Base-by-base conservation (phyloP, 2,329 filamentous ascomycete genomes). In the Alternaria sp. region DNA sequence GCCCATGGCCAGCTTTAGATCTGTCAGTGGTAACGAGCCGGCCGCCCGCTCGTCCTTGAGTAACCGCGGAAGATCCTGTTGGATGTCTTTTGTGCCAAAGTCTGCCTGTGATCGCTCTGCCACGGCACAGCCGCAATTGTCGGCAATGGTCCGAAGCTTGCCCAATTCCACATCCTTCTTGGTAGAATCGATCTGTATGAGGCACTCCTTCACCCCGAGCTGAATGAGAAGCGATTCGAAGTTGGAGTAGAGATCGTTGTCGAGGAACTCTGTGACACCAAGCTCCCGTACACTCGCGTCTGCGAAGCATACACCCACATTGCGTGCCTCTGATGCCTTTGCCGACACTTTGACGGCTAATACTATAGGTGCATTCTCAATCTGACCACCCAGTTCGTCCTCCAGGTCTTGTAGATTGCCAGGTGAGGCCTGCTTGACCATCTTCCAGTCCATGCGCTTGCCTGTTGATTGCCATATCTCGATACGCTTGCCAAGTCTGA, bases 181-280 rank as follows among this genome's bases (percentile, higher is more conserved):
- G 5, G 85, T 81, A 57, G 87, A 86, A 72, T 98, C 93, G 21
- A 87, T 80, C 69, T 92, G 90, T n/a, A 99, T 80, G 29, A 99
- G 80, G 71, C 93, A 97, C 77, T 99, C 95, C 74, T 93, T 95
- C 21, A 97, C 92, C 5, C 95, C 95, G 3, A 99, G 86, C 75
- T 99, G 96, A 66, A 99, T 99, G 51, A 99, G 86, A 17, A 99
- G 84, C 3, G 93, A 93, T 80, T 99, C 95, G 67, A 99, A 96
- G 77, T 99, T 99, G 51, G 94, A 98, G 80, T 96, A 99, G 9
- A 97, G 84, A 74, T 99, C 95, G 73, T 98, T 99, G 82, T 99
- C 95, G n/a, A 97, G 86, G 66, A 99, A 99, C 75, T 99, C 96
- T 82, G 92, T 97, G 53, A 99, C 93, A 8, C 95, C 95, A 2